These are phyloP conservation scores for Tetrapisispora taiwanensis DNA, from an alignment of 805 yeast species.

Conservation along the genomic window DNA sequence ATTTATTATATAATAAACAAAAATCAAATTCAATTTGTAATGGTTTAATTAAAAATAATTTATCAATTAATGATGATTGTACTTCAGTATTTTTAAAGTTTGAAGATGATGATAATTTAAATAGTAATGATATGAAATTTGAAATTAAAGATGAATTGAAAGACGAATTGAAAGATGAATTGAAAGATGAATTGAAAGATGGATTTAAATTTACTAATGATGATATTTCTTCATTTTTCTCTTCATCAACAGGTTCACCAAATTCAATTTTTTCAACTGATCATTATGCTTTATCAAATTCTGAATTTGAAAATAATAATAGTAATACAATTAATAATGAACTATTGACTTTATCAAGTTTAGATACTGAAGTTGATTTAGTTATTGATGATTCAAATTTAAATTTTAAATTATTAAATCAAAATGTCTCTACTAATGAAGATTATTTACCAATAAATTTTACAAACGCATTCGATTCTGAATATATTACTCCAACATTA, in stretches of 20 bases:
- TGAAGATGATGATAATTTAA: conserved; percentile 17
- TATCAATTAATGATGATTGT: conserved; percentile 3
- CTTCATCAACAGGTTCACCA: conserved; percentile 20
- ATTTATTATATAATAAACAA: not conserved
- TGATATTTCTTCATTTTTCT: conserved; percentile 6
- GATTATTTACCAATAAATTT: conserved; percentile 1
- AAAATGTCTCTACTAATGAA: not conserved
- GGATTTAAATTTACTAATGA: not conserved
- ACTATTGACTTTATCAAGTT: not conserved
- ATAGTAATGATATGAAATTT: not conserved
- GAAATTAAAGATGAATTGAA: too few relatives aligned
- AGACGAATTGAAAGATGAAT: too few relatives aligned
- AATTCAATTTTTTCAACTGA: conserved; percentile 21
- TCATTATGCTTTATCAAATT: conserved; percentile 6
- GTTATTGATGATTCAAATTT: not conserved
- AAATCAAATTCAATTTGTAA: not conserved
- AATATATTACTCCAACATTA: conserved; percentile 24
- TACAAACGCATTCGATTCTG: not conserved
- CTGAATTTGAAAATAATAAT: not conserved
- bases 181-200: too few relatives aligned
- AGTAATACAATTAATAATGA: not conserved
- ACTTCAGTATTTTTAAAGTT: conserved; percentile 15
- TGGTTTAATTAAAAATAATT: not conserved
- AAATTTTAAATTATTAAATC: not conserved
- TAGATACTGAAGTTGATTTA: not conserved